phyloP scores from a whole-genome alignment of 2,329 filamentous ascomycete species.

The Aspergillus sp. region DNA sequence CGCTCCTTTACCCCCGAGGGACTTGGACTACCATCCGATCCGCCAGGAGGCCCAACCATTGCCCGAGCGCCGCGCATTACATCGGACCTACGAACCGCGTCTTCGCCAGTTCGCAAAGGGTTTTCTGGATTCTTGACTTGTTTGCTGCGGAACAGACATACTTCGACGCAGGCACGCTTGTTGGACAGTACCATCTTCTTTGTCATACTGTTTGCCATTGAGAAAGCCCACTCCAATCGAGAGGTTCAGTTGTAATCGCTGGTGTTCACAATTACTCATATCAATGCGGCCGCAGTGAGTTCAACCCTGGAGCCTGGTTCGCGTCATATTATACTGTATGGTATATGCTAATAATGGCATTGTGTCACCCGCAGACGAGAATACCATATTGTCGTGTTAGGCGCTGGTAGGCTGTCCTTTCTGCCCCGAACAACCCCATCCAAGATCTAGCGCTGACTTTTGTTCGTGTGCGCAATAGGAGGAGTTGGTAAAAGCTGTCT shows the following conservation, averaged over 20 bases:
- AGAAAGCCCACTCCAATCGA: neutral
- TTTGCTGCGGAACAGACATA: neutral
- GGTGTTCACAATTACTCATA: conserved; percentile 9
- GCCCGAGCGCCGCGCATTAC: conserved; percentile 7
- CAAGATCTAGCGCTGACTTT: conserved; percentile 17
- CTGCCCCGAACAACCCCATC: neutral
- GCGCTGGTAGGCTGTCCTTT: conserved; percentile 60
- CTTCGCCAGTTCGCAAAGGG: neutral
- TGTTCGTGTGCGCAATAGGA: conserved; percentile 51
- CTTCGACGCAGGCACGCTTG: neutral
- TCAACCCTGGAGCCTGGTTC: neutral
- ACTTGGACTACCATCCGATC: conserved; percentile 11
- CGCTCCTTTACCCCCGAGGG: conserved; percentile 15
- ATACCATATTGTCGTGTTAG: conserved; percentile 79
- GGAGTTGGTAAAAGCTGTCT: conserved; percentile 91
- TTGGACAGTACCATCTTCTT: neutral
- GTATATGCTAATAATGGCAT: conserved; percentile 20
- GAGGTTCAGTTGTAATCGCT: neutral
- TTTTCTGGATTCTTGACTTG: neutral
- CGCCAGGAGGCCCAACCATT: conserved; percentile 11
- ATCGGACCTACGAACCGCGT: neutral
- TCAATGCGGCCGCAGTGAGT: conserved; percentile 42
- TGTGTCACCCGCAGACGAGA: conserved; percentile 58
- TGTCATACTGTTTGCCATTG: neutral
- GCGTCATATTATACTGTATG: conserved; percentile 6